These are phyloP conservation scores for Cyberlindnera suaveolens DNA, from an alignment of 805 yeast species.

Conservation along the genomic window DNA sequence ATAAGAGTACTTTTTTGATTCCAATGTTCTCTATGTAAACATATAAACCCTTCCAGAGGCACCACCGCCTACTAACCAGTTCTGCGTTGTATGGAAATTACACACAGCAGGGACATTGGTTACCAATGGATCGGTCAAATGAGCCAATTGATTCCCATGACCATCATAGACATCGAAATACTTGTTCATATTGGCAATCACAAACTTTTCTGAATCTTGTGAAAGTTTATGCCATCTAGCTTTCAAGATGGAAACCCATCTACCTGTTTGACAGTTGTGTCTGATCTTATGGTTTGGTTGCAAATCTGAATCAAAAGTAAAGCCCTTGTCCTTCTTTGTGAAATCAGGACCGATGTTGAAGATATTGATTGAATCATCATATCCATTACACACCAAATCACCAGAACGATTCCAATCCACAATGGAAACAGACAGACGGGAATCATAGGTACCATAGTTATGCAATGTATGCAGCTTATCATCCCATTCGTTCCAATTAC, in stretches of 20 bases:
- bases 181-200: conserved; percentile 90
- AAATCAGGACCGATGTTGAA: conserved; percentile 46
- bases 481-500: conserved; percentile 53
- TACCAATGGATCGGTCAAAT: conserved; percentile 53
- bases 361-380: conserved; percentile 76
- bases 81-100: conserved; percentile 74
- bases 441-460: conserved; percentile 51
- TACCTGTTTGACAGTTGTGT: conserved; percentile 94
- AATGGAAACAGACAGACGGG: conserved; percentile 75
- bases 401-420: conserved; percentile 66
- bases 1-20: no score
- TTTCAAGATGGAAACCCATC: conserved; percentile 92
- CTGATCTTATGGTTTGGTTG: conserved; percentile 58
- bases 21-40: conserved; percentile 22
- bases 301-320: conserved; percentile 29
- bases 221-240: conserved; percentile 82
- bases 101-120: conserved; percentile 93
- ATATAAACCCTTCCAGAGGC: conserved; percentile 86
- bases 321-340: conserved; percentile 15
- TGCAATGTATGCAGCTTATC: conserved; percentile 31
- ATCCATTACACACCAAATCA: conserved; percentile 84
- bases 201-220: conserved; percentile 71
- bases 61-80: conserved; percentile 92
- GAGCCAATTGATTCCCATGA: conserved; percentile 73
- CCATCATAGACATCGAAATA: conserved; percentile 78